Percentiles rank a stretch among this genome's conserved stretches.
phyloP scores from a whole-genome alignment of 495 filamentous ascomycete species.

The Hapsidospora chrysogenum region DNA sequence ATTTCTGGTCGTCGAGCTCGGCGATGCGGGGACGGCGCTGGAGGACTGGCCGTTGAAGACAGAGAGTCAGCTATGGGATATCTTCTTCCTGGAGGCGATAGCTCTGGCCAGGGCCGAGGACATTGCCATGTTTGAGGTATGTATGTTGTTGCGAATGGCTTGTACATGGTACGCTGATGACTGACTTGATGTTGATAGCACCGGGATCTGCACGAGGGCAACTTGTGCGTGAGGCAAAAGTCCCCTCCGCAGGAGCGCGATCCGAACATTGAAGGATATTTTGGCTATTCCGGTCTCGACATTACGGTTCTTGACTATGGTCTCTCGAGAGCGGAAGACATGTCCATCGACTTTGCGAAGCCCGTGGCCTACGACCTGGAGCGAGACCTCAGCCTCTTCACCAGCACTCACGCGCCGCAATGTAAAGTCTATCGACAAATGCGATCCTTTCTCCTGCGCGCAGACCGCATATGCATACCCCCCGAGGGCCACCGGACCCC shows the following conservation, averaged over 20 bases:
- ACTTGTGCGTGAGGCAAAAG: slow-evolving; percentile 51
- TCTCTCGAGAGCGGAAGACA: slow-evolving; percentile 46
- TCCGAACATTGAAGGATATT: slow-evolving; percentile 25
- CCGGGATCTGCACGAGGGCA: slow-evolving; percentile 76
- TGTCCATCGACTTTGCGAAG: neutral
- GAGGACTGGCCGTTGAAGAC: slow-evolving; percentile 41
- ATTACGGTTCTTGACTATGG: slow-evolving; percentile 86
- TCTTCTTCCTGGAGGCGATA: slow-evolving; percentile 68
- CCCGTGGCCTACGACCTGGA: slow-evolving; percentile 33
- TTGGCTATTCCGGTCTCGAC: slow-evolving; percentile 53
- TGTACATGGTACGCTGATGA: neutral
- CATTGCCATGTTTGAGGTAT: slow-evolving; percentile 54
- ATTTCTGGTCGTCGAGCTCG: slow-evolving; percentile 75
- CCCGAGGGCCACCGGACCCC: slow-evolving; percentile 17
- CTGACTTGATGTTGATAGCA: slow-evolving; percentile 27
- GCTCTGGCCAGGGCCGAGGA: slow-evolving; percentile 64
- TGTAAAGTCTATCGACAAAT: slow-evolving; percentile 33
- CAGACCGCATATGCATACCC: slow-evolving; percentile 14
- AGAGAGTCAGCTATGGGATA: slow-evolving; percentile 57
- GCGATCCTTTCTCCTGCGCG: slow-evolving; percentile 27
- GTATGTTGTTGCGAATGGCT: slow-evolving; percentile 5
- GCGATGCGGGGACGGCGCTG: slow-evolving; percentile 66
- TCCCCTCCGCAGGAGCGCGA: slow-evolving; percentile 15
- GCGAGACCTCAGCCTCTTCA: slow-evolving; percentile 33
- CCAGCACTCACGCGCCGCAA: slow-evolving; percentile 26